Conservation (phyloP, 2,329 filamentous ascomycete species). For the Chaetomiaceae sp. region DNA sequence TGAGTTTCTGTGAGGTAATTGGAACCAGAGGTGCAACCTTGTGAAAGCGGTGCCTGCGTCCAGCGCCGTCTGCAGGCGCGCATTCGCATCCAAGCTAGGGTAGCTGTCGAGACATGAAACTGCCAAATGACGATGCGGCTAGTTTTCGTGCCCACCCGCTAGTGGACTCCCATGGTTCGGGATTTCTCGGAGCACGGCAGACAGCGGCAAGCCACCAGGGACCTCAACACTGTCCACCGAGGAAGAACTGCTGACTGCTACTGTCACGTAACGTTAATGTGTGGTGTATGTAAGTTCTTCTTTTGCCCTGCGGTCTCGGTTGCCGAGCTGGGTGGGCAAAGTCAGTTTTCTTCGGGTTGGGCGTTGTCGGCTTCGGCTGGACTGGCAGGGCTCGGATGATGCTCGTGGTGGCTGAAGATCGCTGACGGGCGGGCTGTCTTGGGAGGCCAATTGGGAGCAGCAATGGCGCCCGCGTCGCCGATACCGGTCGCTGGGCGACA, state of each 20-base stretch:
- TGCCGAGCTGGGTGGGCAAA: background rate
- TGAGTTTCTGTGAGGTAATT: conserved; percentile 30
- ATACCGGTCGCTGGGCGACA: conserved; percentile 11
- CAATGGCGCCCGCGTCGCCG: background rate
- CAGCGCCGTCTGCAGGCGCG: background rate
- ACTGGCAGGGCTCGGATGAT: conserved; percentile 8
- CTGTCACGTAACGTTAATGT: too few relatives aligned
- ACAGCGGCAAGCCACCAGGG: too few relatives aligned
- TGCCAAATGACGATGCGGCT: conserved; percentile 9
- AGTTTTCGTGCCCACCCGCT: conserved; percentile 22
- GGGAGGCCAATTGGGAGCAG: background rate
- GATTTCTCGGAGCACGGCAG: conserved; percentile 19
- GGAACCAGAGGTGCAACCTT: conserved; percentile 12
- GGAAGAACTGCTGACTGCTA: background rate
- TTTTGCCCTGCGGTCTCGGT: background rate
- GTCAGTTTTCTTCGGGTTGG: background rate
- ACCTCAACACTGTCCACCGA: background rate
- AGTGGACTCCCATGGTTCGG: conserved; percentile 19
- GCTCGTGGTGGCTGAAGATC: conserved; percentile 2
- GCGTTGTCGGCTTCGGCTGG: background rate
- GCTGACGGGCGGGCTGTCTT: background rate
- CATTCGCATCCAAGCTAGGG: background rate
- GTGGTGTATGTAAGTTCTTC: background rate
- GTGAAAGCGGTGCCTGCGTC: conserved; percentile 11
- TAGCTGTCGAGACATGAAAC: background rate